Conservation (phyloP, 2,329 filamentous ascomycete genomes). For the Phoma sp. region DNA sequence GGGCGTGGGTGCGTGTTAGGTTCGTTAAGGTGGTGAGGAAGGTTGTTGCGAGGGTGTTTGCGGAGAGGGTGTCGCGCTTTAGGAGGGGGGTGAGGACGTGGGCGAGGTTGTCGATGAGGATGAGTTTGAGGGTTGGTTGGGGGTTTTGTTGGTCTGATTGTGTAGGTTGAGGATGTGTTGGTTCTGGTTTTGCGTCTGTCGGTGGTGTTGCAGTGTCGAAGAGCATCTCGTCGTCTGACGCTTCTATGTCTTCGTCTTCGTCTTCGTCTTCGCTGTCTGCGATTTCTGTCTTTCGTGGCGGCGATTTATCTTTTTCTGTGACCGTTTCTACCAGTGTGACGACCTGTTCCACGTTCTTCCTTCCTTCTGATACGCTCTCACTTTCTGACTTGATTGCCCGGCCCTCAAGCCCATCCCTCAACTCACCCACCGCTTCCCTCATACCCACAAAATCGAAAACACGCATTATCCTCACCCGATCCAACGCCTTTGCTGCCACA, state of each 20-base stretch:
- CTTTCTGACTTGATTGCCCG: not conserved
- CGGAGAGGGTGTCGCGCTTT: conserved; percentile 47
- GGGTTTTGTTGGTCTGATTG: not conserved
- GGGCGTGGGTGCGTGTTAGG: conserved; percentile 46
- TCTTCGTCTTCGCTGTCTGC: conserved; percentile 48
- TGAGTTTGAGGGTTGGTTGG: not conserved
- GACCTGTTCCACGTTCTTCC: conserved; percentile 8
- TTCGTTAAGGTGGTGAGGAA: conserved; percentile 53
- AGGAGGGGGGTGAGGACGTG: conserved; percentile 48
- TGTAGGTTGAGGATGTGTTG: not conserved
- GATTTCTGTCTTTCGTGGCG: conserved; percentile 29
- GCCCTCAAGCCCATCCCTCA: conserved; percentile 48
- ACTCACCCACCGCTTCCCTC: conserved; percentile 55
- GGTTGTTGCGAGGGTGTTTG: conserved; percentile 50
- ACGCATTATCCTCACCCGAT: conserved; percentile 57
- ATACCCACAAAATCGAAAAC: conserved; percentile 60
- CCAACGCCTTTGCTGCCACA: conserved; percentile 40
- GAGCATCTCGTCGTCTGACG: conserved; percentile 48
- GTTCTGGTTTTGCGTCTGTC: not conserved
- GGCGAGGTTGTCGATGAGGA: conserved; percentile 52
- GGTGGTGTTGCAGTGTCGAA: conserved; percentile 29
- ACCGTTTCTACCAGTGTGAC: not conserved
- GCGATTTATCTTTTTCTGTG: not conserved
- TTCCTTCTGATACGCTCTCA: not conserved
- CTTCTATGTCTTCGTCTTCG: conserved; percentile 35